Base-by-base conservation (phyloP, 2,329 filamentous ascomycete species). In the Aspergillus tubingensis region DNA sequence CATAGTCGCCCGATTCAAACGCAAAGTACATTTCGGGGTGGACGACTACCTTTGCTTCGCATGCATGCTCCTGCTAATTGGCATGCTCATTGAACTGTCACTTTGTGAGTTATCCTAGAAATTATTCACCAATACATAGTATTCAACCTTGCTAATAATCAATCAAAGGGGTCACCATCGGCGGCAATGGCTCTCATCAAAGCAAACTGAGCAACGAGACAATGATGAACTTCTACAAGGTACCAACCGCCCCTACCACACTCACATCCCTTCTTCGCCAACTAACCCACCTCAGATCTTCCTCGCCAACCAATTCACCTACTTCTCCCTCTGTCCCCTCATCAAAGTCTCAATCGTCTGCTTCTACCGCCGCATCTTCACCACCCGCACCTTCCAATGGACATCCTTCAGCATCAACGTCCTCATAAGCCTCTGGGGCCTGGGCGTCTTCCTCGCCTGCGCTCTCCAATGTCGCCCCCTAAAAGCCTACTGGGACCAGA, bases 321-420 rank as follows among this genome's bases (percentile, higher is more conserved):
- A 74, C 58, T 74, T 74, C 62, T 15, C 72, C 10, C 65, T 74
- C 41, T 72, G 71, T 36, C 72, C 72, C 2, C 62, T 63, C 44
- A 70, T 73, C 62, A 74, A 74, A 44, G 72, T 74, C 50, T 74
- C 72, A 47, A 72, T 74, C 54, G 62, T 74, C 56, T 74, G 72
- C 62, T 74, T 74, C 68, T 74, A 74, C 60, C 72, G 72, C 15
- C 72, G 72, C 7, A 58, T 74, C 15, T 74, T 74, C 65, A 66
- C 70, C 25, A 71, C 67, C 11, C 68, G 67, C 11, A 58, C 57
- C 41, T 74, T 74, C 62, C 72, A 72, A 57, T 54, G 58, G 23
- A 58, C 63, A 21, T 67, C 65, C 19, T 65, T 74, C 38, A 63
- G 54, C 11, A 61, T 74, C 21, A 74, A 73, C 62, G 61, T 17